These are phyloP conservation scores for Grammothele lineata DNA, from an alignment of 768 basidiomycete genomes.

Conservation along the genomic window DNA sequence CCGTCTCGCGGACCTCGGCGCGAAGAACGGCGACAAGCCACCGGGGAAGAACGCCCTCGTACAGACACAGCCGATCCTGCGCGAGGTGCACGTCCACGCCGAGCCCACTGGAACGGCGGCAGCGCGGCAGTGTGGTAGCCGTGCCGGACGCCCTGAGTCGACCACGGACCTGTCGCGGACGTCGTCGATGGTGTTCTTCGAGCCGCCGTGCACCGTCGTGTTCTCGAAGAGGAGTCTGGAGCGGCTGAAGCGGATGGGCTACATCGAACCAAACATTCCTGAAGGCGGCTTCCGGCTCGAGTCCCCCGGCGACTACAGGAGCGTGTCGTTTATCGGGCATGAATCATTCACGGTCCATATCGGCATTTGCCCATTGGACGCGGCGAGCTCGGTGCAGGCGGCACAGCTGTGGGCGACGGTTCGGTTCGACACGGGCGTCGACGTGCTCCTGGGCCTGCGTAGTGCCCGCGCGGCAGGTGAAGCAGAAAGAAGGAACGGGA, in stretches of 20 bases:
- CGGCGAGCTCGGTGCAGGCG: background rate
- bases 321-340: conserved; percentile 6
- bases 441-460: background rate
- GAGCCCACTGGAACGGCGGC: background rate
- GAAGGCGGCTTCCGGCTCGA: conserved; percentile 5
- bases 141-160: background rate
- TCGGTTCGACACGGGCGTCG: conserved; percentile 4
- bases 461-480: background rate
- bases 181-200: conserved; percentile 11
- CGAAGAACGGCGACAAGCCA: too few relatives aligned
- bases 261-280: background rate
- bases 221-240: background rate
- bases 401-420: conserved; percentile 10
- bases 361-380: conserved; percentile 6
- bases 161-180: too few relatives aligned
- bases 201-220: conserved; percentile 9
- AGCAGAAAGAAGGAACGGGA: background rate
- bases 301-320: conserved; percentile 1
- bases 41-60: too few relatives aligned
- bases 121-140: too few relatives aligned
- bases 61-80: background rate
- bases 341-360: conserved; percentile 10
- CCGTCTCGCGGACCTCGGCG: background rate
- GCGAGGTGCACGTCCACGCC: conserved; percentile 1
- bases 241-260: conserved; percentile 2